Base-by-base conservation (phyloP, 495 filamentous ascomycete species). In the Xylaria longipes region DNA sequence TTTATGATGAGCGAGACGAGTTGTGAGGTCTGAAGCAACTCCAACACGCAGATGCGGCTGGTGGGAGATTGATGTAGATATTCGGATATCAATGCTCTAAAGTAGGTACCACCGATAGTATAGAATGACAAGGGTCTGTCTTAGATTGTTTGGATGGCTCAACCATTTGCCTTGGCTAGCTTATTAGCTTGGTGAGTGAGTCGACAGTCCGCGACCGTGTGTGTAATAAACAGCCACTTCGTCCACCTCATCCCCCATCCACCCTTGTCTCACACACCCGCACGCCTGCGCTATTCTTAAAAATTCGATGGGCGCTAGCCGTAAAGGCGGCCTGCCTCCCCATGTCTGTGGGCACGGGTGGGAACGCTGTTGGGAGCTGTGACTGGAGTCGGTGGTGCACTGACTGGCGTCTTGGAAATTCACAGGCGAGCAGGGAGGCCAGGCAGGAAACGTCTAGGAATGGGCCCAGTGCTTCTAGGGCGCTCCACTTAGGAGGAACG, bases 31-130 rank as follows among this genome's bases (percentile, higher is more conserved):
- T n/a, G 29, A 41, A 39, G 41, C 48, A 65, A 7, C 69, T 66
- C 41, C 62, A 27, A 54, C 69, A 35, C 39, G 54, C 61, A 54
- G 48, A 66, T 48, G 50, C 48, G 50, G 69, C 68, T 62, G 68
- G 71, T 70, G 77, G 77, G 72, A 75, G 73, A 65, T 74, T 79
- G 77, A 79, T 79, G 77, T 79, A 79, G 77, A 79, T 77, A 77
- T 79, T 75, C 69, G 70, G 76, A 78, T 78, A 75, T 68, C 64
- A 64, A 71, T 58, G 60, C 43, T 69, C n/a, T 41, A 64, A 45
- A 25, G 57, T 61, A 66, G 37, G 60, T 45, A 68, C 50, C 15
- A 33, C 45, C 25, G 31, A 27, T 48, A 17, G 29, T 33, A 50
- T 48, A 65, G 25, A 31, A 5, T 15, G 71, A 68, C 73, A 69